Evolutionary conservation across 2,329 filamentous ascomycete species (phyloP), one percentile per base, ranked within the genome.

Genomic region (Xylaria hypoxylon): DNA sequence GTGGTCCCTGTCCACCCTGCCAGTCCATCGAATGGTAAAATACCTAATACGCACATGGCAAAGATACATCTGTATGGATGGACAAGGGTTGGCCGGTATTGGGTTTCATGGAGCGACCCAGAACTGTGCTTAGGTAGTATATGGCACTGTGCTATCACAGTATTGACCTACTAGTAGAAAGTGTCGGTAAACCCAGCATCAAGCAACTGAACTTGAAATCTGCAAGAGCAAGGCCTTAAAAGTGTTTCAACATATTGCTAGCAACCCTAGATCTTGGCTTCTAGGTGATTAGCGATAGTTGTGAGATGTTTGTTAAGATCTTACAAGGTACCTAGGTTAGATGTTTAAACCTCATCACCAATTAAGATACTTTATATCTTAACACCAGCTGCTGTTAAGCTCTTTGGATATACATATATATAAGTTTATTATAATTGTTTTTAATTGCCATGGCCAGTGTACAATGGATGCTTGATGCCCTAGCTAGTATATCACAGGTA

Each of bases 41-140:
- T 33, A 31, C 31, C 48, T 50, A 51, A 47, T 38, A 58, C 55
- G 65, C 65, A 67, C 65, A 67, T 67, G 65, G 65, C 65, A 67
- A 63, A 56, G 45, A 35, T 38, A 22, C 28, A 55, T 42, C 40
- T 35, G 48, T 53, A 63, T 53, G 40, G 59, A 44, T 47, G 19
- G 45, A 40, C 61, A 63, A 58, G 64, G 59, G 60, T 44, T 33
- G 44, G 38, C 13, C 60, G 55, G 55, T 55, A 56, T 62, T 57
- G 40, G 38, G 64, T 59, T 53, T 59, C 31, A 48, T 47, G 52
- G 51, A 61, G 45, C 40, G 19, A 53, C 28, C 42, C 35, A 50
- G 19, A 38, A 64, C 60, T 28, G 59, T 59, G 38, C 5, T 19
- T 42, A 2, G 13, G 13, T 15, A 15, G 28, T 17, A 59, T 4